Evolutionary conservation across 176 grass and related monocot species (phyloP), one percentile per base, ranked within the genome.

Genomic region (Sorghum bicolor): DNA sequence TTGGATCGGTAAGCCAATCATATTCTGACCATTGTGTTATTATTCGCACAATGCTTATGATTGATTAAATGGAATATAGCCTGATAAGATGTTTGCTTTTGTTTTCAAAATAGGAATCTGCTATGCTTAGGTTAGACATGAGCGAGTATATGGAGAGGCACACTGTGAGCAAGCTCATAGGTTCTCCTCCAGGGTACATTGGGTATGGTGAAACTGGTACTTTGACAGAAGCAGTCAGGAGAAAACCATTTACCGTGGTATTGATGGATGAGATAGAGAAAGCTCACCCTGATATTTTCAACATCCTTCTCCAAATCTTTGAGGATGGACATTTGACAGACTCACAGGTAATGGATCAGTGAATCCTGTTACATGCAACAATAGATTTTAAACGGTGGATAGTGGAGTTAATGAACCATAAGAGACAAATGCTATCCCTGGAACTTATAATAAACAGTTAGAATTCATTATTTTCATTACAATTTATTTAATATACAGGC

Each of bases 201-300:
- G 96, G 96, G 45, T 95, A 88, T 71, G 96, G 93, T 77, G 96
- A 96, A 79, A 88, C 83, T 86, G 93, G 96, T 81, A 94, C 93
- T 78, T 77, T 99, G 89, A 99, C 96, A 63, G 96, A 99, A 84
- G 93, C 96, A 24, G 93, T 99, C 33, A 92, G 96, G 75, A 94
- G 85, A 61, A 93, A 91, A 77, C 96, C 96, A 73, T 99, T 96
- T 83, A 96, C 93, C 10, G 91, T 99, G 25, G 86, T 99, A 83
- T 83, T 96, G 71, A 80, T 99, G 80, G 93, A 98, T 82, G 96
- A 99, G 58, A 96, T 99, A 92, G 96, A 99, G 74, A 94, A 99
- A 92, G 96, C 96, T 91, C 96, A 99, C 70, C 96, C 96, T 83
- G 91, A 95, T 90, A 94, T 99, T 83, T 99, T 99, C 86, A 99